A percentile compares a stretch with the other conserved stretches of the same genome.
Conservation (phyloP, 2,329 filamentous ascomycete species). For the Botryotinia globosa region DNA sequence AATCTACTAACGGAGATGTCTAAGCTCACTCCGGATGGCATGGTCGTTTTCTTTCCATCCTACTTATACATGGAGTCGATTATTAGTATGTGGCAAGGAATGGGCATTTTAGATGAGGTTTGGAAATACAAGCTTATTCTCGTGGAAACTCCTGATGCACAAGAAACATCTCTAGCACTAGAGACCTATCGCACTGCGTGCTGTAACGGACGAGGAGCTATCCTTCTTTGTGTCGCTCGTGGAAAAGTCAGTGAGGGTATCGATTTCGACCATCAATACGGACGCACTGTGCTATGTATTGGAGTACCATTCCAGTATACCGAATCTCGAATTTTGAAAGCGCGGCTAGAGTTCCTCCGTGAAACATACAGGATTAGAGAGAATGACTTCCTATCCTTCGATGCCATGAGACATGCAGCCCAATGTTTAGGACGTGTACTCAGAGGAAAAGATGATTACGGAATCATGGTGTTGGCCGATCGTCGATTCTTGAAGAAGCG, state of each 20-base stretch:
- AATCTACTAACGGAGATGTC: constrained; percentile 91
- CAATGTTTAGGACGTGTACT: constrained; percentile 94
- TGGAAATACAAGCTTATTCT: constrained; percentile 99
- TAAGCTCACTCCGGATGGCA: constrained; percentile 90
- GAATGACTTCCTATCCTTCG: constrained; percentile 97
- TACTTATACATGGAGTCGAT: constrained; percentile 99
- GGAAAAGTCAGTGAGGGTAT: constrained; percentile 98
- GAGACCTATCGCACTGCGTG: constrained; percentile 98
- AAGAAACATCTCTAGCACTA: constrained; percentile 91
- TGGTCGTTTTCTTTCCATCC: constrained; percentile 99
- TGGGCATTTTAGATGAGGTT: constrained; percentile 95
- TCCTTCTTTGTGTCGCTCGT: constrained; percentile 90
- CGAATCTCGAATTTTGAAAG: constrained; percentile 94
- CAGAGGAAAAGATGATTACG: constrained; percentile 96
- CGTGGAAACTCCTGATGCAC: constrained; percentile 94
- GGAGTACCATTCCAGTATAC: constrained; percentile 99
- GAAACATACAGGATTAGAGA: constrained; percentile 97
- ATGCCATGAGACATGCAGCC: constrained; percentile 98
- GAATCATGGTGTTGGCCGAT: constrained; percentile 98
- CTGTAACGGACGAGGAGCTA: constrained; percentile 91
- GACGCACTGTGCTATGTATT: constrained; percentile 91
- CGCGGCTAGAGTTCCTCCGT: constrained; percentile 88
- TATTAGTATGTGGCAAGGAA: constrained; percentile 98
- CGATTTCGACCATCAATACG: constrained; percentile 98
- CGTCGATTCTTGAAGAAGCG: constrained; percentile 91